A percentile compares a stretch with the other conserved stretches of the same genome.
phyloP scores from a whole-genome alignment of 768 basidiomycete species.

The Cyclocybe cylindracea region DNA sequence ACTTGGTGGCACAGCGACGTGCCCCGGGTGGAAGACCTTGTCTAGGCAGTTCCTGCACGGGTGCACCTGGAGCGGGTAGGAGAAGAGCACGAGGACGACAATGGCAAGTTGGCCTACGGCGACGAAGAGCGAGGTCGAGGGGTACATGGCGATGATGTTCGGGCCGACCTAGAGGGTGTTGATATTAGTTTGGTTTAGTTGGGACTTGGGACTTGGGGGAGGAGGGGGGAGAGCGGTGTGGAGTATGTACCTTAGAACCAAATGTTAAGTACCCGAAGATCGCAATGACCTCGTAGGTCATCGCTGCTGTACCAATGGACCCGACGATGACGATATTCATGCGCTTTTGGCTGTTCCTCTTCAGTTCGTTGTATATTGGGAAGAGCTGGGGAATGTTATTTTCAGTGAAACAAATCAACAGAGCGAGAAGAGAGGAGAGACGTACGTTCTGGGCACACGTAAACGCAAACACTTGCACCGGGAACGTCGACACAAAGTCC shows the following conservation, averaged over 20 bases:
- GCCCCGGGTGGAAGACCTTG: slow-evolving; percentile 71
- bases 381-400: slow-evolving; percentile 60
- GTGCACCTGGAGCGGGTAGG: slow-evolving; percentile 92
- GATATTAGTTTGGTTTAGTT: no score
- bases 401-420: slow-evolving; percentile 2
- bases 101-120: slow-evolving; percentile 94
- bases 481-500: slow-evolving; percentile 80
- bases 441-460: slow-evolving; percentile 93
- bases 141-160: slow-evolving; percentile 96
- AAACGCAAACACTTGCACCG: slow-evolving; percentile 91
- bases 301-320: slow-evolving; percentile 81
- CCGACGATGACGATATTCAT: slow-evolving; percentile 88
- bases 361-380: slow-evolving; percentile 91
- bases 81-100: slow-evolving; percentile 85
- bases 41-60: slow-evolving; percentile 92
- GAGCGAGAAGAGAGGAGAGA: slow-evolving; percentile 3
- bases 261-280: slow-evolving; percentile 93
- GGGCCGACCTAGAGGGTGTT: slow-evolving; percentile 77
- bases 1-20: slow-evolving; percentile 26
- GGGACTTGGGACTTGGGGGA: no score
- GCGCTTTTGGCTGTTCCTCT: slow-evolving; percentile 73
- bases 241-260: slow-evolving; percentile 67
- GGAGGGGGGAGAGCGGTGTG: neutral
- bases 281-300: slow-evolving; percentile 88
- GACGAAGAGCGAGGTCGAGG: slow-evolving; percentile 87